These are phyloP conservation scores for Stromatinia cepivora DNA, from an alignment of 2,329 filamentous ascomycete genomes.

Conservation along the genomic window DNA sequence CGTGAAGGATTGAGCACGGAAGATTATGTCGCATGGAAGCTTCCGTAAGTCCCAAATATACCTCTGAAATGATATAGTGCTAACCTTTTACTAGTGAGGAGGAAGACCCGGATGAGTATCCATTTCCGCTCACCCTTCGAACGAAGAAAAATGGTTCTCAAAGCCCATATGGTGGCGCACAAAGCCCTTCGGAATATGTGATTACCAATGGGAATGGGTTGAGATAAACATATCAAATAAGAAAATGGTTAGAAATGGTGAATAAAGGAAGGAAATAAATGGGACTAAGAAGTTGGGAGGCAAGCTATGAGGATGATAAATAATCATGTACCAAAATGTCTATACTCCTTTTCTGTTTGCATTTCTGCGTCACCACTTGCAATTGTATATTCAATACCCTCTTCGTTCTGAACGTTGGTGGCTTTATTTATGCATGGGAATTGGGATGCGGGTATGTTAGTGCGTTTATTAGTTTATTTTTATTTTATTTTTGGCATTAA, in stretches of 20 bases:
- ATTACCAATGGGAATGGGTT: slow-evolving; percentile 37
- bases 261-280: slow-evolving; percentile 11
- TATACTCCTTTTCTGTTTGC: slow-evolving; percentile 21
- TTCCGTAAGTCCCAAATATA: slow-evolving; percentile 71
- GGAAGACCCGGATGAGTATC: slow-evolving; percentile 81
- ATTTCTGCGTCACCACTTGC: slow-evolving; percentile 14
- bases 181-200: slow-evolving; percentile 36
- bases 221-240: slow-evolving; percentile 10
- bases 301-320: slow-evolving; percentile 15
- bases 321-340: slow-evolving; percentile 32
- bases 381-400: slow-evolving; percentile 15
- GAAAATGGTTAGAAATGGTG: slow-evolving; percentile 7
- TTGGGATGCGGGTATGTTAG: background rate
- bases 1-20: slow-evolving; percentile 91
- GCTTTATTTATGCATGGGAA: slow-evolving; percentile 17
- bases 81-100: slow-evolving; percentile 65
- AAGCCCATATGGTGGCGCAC: slow-evolving; percentile 38
- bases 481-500: background rate
- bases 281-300: slow-evolving; percentile 2
- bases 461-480: background rate
- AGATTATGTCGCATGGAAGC: slow-evolving; percentile 97
- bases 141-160: slow-evolving; percentile 43
- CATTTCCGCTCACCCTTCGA: slow-evolving; percentile 67
- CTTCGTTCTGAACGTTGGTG: slow-evolving; percentile 15
- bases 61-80: background rate